phyloP scores from a whole-genome alignment of 257 asterid species.

The Salvia hispanica region DNA sequence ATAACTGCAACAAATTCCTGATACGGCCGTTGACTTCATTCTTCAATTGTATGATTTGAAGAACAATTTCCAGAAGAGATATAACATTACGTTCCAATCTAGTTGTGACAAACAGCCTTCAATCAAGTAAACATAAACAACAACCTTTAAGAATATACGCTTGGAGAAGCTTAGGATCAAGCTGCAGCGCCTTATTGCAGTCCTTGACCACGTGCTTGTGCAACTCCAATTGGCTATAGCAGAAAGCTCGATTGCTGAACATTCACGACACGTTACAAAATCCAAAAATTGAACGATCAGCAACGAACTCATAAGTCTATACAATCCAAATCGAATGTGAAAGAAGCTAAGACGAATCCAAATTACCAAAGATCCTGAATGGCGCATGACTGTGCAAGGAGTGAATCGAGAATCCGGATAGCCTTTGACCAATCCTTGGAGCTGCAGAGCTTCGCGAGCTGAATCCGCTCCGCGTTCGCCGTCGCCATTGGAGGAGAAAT shows the following conservation, averaged over 20 bases:
- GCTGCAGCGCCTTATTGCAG: conserved; percentile 85
- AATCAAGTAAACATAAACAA: conserved; percentile 21
- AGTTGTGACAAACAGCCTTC: conserved; percentile 8
- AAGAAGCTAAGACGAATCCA: neutral
- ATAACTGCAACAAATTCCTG: neutral
- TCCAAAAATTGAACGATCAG: conserved; percentile 32
- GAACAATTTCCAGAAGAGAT: conserved; percentile 3
- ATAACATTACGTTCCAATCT: conserved; percentile 23
- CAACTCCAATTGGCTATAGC: conserved; percentile 96
- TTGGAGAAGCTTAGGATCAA: conserved; percentile 79
- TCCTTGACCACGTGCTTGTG: conserved; percentile 94
- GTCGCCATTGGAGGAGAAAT: conserved; percentile 52
- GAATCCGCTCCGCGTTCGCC: conserved; percentile 62
- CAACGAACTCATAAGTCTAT: conserved; percentile 17
- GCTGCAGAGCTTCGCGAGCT: conserved; percentile 86
- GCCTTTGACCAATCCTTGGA: conserved; percentile 98
- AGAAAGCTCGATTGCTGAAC: conserved; percentile 89
- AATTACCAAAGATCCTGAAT: conserved; percentile 89
- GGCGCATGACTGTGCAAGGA: conserved; percentile 58
- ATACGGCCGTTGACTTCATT: conserved; percentile 25
- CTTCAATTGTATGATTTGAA: conserved; percentile 4
- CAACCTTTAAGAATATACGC: conserved; percentile 87
- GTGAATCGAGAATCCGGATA: conserved; percentile 87
- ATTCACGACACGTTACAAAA: conserved; percentile 16
- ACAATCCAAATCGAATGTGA: conserved; percentile 5